A percentile compares a stretch with the other conserved stretches of the same genome.
Conservation (phyloP, 495 filamentous ascomycete genomes). For the Penicillium ochrochloron region DNA sequence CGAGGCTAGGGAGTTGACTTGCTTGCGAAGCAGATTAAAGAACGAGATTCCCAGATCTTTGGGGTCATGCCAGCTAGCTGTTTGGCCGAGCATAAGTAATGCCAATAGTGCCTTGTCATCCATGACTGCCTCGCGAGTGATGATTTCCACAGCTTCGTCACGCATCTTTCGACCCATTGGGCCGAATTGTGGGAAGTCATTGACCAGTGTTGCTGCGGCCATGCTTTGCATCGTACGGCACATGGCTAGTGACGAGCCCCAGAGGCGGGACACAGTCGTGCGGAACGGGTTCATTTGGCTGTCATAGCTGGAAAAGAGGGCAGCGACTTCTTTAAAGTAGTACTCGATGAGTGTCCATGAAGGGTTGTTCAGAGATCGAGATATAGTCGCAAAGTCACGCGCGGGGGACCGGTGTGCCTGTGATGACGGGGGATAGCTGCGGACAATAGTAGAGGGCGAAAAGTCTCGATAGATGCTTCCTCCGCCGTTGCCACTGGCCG, state of each 20-base stretch:
- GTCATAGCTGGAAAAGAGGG: constrained; percentile 62
- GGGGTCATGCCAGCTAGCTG: constrained; percentile 61
- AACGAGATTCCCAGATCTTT: constrained; percentile 57
- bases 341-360: constrained; percentile 62
- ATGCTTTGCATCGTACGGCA: constrained; percentile 65
- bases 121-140: constrained; percentile 49
- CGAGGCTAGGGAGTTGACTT: constrained; percentile 44
- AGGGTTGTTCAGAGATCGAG: constrained; percentile 48
- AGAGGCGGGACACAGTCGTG: constrained; percentile 58
- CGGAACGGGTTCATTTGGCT: constrained; percentile 63
- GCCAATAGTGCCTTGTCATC: constrained; percentile 57
- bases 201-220: constrained; percentile 62
- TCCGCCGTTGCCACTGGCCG: neutral
- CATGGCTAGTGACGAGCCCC: constrained; percentile 60
- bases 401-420: constrained; percentile 22
- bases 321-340: constrained; percentile 63
- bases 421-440: constrained; percentile 40
- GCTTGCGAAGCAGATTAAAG: constrained; percentile 50
- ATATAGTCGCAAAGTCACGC: constrained; percentile 41
- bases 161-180: constrained; percentile 57
- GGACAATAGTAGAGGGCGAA: constrained; percentile 45
- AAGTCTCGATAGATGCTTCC: constrained; percentile 37
- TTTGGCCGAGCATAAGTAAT: constrained; percentile 60
- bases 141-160: constrained; percentile 52
- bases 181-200: constrained; percentile 59